These are phyloP conservation scores for Suaeda aralocaspica DNA, from an alignment of 148 eudicot species.

Conservation along the genomic window DNA sequence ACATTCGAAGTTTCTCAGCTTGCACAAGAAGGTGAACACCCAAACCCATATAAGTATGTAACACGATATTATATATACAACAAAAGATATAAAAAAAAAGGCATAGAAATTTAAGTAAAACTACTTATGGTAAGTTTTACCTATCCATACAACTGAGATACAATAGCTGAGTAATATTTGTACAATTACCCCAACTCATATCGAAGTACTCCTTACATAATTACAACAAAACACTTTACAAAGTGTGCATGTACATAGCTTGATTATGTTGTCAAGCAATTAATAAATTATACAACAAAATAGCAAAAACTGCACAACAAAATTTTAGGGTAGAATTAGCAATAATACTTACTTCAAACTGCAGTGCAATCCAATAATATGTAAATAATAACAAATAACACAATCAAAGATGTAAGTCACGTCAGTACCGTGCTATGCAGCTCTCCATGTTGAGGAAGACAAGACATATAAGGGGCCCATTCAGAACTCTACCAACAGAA, in stretches of 20 bases:
- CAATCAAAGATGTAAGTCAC: neutral
- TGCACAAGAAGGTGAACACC: neutral
- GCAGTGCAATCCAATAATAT: neutral
- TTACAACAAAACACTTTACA: neutral
- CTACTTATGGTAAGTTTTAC: neutral
- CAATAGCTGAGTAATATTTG: neutral
- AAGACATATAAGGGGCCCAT: conserved; percentile 72
- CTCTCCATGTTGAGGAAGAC: conserved; percentile 59
- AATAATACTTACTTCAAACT: neutral
- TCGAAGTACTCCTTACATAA: neutral
- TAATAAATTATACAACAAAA: neutral
- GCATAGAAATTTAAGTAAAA: neutral
- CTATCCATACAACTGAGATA: neutral
- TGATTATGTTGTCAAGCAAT: neutral
- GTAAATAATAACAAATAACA: neutral
- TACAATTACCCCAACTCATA: neutral
- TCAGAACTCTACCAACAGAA: conserved; percentile 44
- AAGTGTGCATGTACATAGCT: neutral
- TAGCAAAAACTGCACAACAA: neutral
- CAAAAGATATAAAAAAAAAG: neutral
- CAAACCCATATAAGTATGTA: no score
- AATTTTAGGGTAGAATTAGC: neutral
- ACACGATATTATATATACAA: neutral
- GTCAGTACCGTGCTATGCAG: conserved; percentile 60
- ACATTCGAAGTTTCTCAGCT: neutral